These are phyloP conservation scores for Fomitopsis serialis DNA, from an alignment of 768 basidiomycete species.

Conservation along the genomic window DNA sequence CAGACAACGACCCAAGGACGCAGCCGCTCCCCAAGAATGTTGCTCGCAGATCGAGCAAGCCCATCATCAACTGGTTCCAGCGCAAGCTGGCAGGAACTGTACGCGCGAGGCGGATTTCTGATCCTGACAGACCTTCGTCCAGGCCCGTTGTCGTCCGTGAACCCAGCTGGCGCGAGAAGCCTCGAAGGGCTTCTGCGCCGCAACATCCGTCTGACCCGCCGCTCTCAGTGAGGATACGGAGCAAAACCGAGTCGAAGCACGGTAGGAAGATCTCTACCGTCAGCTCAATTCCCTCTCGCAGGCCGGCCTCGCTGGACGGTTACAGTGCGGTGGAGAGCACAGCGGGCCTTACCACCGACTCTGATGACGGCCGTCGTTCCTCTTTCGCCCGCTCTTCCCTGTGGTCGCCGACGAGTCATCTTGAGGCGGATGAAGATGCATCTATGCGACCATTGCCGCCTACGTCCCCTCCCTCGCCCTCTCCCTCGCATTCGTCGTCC, in stretches of 20 bases:
- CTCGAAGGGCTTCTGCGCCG: slow-evolving; percentile 20
- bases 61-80: slow-evolving; percentile 88
- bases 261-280: slow-evolving; percentile 10
- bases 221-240: slow-evolving; percentile 15
- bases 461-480: slow-evolving; percentile 81
- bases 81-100: slow-evolving; percentile 74
- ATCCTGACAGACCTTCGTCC: slow-evolving; percentile 18
- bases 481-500: slow-evolving; percentile 78
- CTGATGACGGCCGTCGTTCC: slow-evolving; percentile 48
- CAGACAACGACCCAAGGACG: neutral
- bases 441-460: slow-evolving; percentile 88
- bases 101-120: slow-evolving; percentile 45
- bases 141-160: slow-evolving; percentile 9
- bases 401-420: slow-evolving; percentile 71
- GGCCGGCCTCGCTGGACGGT: slow-evolving; percentile 58
- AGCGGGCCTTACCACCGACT: slow-evolving; percentile 31
- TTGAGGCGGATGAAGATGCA: slow-evolving; percentile 93
- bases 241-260: slow-evolving; percentile 15
- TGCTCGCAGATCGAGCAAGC: slow-evolving; percentile 69
- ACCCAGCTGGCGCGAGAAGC: slow-evolving; percentile 19
- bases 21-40: slow-evolving; percentile 44
- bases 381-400: slow-evolving; percentile 67
- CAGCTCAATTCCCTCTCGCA: slow-evolving; percentile 13
- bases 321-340: slow-evolving; percentile 37
- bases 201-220: slow-evolving; percentile 14